A percentile compares a stretch with the other conserved stretches of the same genome.
These are phyloP conservation scores for Ambrosia artemisiifolia DNA, from an alignment of 129 eudicot species.

Conservation along the genomic window DNA sequence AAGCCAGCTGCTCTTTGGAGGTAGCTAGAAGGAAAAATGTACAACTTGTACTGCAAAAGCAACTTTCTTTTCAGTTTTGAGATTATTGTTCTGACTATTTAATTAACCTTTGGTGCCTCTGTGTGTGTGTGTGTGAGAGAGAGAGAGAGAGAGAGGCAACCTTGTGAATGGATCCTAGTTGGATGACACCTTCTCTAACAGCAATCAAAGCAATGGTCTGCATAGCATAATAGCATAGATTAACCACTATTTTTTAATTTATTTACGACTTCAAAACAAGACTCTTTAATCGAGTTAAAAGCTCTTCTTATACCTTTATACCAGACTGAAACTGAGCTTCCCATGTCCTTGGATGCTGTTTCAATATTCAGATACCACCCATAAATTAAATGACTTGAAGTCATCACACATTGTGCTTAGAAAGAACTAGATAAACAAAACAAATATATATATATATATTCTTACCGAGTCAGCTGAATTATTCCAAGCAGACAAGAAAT, in stretches of 20 bases:
- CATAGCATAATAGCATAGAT: no score
- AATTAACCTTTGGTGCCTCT: background rate
- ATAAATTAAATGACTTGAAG: background rate
- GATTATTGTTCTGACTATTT: constrained; percentile 7
- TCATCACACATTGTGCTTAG: background rate
- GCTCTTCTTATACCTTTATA: constrained; percentile 67
- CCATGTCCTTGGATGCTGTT: constrained; percentile 99
- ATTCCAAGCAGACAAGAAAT: constrained; percentile 97
- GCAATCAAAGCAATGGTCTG: constrained; percentile 99
- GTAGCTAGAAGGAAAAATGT: background rate
- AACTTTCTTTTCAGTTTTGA: background rate
- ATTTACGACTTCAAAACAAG: background rate
- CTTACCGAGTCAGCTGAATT: constrained; percentile 90
- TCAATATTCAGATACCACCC: constrained; percentile 12
- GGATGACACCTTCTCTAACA: constrained; percentile 98
- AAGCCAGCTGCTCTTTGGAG: background rate
- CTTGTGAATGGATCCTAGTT: constrained; percentile 86
- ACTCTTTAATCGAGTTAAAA: background rate
- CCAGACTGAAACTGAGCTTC: constrained; percentile 99
- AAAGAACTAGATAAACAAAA: background rate
- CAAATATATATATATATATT: background rate
- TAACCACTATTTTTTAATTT: background rate
- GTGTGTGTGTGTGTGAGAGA: constrained; percentile 1
- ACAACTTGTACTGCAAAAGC: background rate
- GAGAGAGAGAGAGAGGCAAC: constrained; percentile 38